A percentile compares a stretch with the other conserved stretches of the same genome.
Evolutionary conservation across 2,329 filamentous ascomycete species (phyloP).

Genomic region (Lasiodiplodia sp.): DNA sequence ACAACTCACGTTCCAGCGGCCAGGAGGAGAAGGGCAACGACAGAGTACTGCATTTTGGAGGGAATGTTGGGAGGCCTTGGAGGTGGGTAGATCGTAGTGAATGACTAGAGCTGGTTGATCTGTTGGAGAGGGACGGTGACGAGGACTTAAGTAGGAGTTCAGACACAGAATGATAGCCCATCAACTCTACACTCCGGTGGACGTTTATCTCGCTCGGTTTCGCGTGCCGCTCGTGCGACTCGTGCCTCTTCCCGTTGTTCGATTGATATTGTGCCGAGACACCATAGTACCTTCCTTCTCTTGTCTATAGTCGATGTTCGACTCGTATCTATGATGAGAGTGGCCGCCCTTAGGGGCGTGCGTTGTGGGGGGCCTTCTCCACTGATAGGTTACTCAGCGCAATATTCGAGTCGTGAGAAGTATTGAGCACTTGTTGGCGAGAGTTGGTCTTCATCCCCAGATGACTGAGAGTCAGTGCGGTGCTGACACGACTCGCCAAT

Average conservation of each 20-base stretch:
- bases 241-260: neutral
- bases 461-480: neutral
- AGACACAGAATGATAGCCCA: neutral
- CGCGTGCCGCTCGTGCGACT: neutral
- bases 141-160: neutral
- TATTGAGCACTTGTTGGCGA: no score
- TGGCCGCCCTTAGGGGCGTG: neutral
- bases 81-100: neutral
- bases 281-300: neutral
- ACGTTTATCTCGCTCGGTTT: neutral
- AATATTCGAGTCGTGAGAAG: neutral
- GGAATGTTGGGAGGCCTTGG: no score
- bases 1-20: conserved; percentile 1
- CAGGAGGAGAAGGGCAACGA: neutral
- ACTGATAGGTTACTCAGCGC: neutral
- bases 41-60: conserved; percentile 6
- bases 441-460: neutral
- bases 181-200: neutral
- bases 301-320: neutral
- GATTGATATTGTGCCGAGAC: neutral
- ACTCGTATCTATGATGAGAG: neutral
- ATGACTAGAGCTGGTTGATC: neutral
- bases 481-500: neutral
- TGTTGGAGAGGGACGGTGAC: neutral
- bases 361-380: neutral